A percentile compares a stretch with the other conserved stretches of the same genome.
Conservation (phyloP, 139 green algal species). For the Chlorella sp. region DNA sequence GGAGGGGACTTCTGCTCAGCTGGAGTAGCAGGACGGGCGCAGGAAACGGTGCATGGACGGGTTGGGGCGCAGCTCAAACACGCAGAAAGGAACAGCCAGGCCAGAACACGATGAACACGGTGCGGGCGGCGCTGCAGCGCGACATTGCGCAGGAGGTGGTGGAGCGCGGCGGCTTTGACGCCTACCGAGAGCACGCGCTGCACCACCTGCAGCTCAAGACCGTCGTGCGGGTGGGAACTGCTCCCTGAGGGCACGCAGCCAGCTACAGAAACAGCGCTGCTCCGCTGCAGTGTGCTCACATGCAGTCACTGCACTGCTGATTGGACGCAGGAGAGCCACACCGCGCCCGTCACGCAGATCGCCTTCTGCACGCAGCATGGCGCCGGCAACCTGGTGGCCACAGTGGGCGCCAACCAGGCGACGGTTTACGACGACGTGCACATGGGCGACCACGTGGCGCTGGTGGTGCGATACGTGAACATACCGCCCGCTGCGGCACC, state of each 20-base stretch:
- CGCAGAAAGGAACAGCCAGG: too few species aligned
- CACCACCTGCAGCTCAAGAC: conserved; percentile 48
- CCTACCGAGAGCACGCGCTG: conserved; percentile 30
- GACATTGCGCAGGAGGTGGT: conserved; percentile 17
- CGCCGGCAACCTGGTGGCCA: conserved; percentile 46
- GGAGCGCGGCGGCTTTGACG: conserved; percentile 14
- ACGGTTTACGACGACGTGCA: conserved; percentile 66
- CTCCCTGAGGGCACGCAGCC: too few species aligned
- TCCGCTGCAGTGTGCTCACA: too few species aligned
- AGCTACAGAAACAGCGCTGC: too few species aligned
- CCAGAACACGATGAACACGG: too few species aligned
- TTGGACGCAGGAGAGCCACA: conserved; percentile 61
- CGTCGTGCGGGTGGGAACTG: conserved; percentile 47
- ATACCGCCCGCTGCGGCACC: too few species aligned
- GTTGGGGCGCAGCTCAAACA: too few species aligned
- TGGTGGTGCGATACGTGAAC: conserved; percentile 50
- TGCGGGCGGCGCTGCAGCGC: not conserved
- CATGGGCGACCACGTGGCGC: conserved; percentile 50
- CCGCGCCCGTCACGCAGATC: conserved; percentile 28
- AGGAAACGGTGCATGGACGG: too few species aligned
- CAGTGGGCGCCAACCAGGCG: conserved; percentile 47
- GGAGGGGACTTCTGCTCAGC: too few species aligned
- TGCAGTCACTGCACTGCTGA: too few species aligned
- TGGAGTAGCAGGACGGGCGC: too few species aligned
- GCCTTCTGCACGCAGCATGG: conserved; percentile 33